Evolutionary conservation across 768 basidiomycete species (phyloP), one percentile per base, ranked within the genome.

Genomic region (Paxillus rubicundulus): DNA sequence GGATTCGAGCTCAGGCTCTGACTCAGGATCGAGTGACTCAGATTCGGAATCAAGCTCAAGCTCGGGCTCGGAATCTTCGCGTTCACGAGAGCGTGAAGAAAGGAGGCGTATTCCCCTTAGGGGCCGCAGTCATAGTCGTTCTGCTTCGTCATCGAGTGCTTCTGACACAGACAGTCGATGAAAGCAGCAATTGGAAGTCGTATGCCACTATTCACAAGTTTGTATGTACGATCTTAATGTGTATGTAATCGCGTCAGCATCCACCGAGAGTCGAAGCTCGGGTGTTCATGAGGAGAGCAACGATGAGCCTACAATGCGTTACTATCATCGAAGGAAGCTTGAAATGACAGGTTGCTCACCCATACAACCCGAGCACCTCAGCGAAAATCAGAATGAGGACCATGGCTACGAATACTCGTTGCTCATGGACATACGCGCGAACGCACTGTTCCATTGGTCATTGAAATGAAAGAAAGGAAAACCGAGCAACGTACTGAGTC

Each of bases 341-440:
- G 4, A 45, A 33, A 21, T 18, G 27, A 54, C 14, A 38, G 18
- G 37, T 5, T 33, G 71, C 84, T 57, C 64, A 87, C 85, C 89
- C 91, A 63, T 92, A 93, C 50, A 96, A 70, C 34, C 94, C 94
- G 53, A 97, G 74, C 20, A 97, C 94, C 70, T 96, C 93, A 7
- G 85, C 86, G 59, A 92, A 93, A 58, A 92, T 92, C 65, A 98
- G 84, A 58, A 98, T 95, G 38, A 98, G 84, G 17, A 98, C 92
- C 95, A 98, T 98, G 7, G 87, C 78, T 18, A 98, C 95, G 66
- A 95, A 98, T 24, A 98, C 84, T 67, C 84, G 87, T 55, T 86
- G 86, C 73, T 97, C 94, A 62, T 92, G 82, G 21, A 97, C 82
- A 65, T 92, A 97, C 56, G 92, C 92, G 53, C 93, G 82, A 14